Base-by-base conservation (phyloP, 2,329 filamentous ascomycete genomes). In the Fusarium haematococcum region DNA sequence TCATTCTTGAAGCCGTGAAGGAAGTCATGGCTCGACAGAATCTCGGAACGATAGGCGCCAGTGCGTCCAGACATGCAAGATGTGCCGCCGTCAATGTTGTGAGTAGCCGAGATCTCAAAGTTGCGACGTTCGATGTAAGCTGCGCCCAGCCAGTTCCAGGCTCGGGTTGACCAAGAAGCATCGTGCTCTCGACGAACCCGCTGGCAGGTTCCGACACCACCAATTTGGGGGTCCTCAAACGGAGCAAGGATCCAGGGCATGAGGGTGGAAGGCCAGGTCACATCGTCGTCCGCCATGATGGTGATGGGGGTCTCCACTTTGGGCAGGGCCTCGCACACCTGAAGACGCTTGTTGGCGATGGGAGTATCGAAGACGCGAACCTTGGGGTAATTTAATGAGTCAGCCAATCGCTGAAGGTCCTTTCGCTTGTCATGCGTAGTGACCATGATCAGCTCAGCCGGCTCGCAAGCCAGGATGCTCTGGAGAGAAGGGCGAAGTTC, bases 11-110 rank as follows among this genome's bases (percentile, higher is more conserved):
- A 98, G 54, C 92, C 94, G 74, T 95, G 90, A 48, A 95, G 91
- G 83, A 98, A 98, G 62, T 93, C 91, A 69, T 93, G 91, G 81
- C 95, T 94, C 78, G 94, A 92, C 30, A 98, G 87, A 73, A 98
- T 98, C 80, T 93, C 91, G 11, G 94, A 95, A 57, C 95, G 93
- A 85, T 98, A 98, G 52, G 95, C 95, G 63, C 96, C 95, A 18
- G 95, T 98, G 50, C 96, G 92, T 67, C 96, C 96, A 56, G 96
- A 98, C 87, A 98, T 94, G 86, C 96, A 98, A 13, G 96, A 97
- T n/a, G 97, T 93, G 45, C 96, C 96, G 68, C 96, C 96, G 81
- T 98, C 96, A 61, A 98, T 93, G 84, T 96, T 94, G 82, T 97
- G 96, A 64, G 95, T 98, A 35, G 96, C 95, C 57, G 95, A 97